A percentile compares a stretch with the other conserved stretches of the same genome.
Evolutionary conservation across 768 basidiomycete species (phyloP).

Genomic region (Calocybe cyanea): DNA sequence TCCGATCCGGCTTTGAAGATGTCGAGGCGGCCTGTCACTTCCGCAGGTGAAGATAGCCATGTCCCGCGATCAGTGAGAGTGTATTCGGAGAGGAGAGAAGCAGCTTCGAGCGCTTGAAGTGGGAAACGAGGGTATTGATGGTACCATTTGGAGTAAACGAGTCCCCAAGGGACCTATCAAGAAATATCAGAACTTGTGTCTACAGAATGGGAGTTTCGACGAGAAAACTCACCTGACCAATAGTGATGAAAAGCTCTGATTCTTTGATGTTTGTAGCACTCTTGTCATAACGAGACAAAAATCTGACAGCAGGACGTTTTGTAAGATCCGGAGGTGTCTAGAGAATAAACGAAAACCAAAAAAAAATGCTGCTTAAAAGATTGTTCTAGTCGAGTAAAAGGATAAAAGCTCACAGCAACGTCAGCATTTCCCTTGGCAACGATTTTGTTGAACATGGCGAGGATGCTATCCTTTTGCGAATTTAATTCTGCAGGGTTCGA

Average conservation of each 20-base stretch:
- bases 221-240: conserved; percentile 38
- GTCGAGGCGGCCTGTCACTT: conserved; percentile 27
- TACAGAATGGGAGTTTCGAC: not conserved
- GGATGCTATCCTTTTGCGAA: conserved; percentile 25
- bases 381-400: not conserved
- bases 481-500: conserved; percentile 41
- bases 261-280: conserved; percentile 60
- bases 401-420: conserved; percentile 28
- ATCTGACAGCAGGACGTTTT: conserved; percentile 36
- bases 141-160: conserved; percentile 52
- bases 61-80: conserved; percentile 51
- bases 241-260: conserved; percentile 41
- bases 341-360: conserved; percentile 2
- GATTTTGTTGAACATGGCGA: conserved; percentile 45
- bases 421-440: conserved; percentile 41
- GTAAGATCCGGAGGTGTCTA: conserved; percentile 22
- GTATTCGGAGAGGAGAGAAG: conserved; percentile 45
- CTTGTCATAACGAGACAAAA: conserved; percentile 55
- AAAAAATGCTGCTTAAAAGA: not conserved
- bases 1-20: conserved; percentile 42
- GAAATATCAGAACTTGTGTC: not conserved
- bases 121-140: conserved; percentile 56
- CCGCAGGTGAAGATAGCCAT: conserved; percentile 38
- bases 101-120: conserved; percentile 42
- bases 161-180: conserved; percentile 50